Percentiles rank a stretch among this genome's conserved stretches.
Conservation (phyloP, 306 rosid genomes). For the Corylus heterophylla region DNA sequence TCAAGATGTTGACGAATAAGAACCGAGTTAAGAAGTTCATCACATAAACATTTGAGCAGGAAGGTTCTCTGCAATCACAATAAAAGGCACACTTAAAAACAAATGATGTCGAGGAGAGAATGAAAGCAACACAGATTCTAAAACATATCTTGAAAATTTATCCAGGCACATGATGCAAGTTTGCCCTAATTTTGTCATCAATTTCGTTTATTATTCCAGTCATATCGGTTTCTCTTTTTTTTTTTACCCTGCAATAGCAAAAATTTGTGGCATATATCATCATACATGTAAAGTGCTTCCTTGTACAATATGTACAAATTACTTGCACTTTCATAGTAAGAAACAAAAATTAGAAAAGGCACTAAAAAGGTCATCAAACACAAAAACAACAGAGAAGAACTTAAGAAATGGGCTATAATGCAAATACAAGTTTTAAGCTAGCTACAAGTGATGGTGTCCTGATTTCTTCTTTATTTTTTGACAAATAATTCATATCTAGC, state of each 20-base stretch:
- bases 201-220: not conserved
- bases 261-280: not conserved
- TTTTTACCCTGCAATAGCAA: not conserved
- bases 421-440: not conserved
- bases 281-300: not conserved
- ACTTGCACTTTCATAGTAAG: not conserved
- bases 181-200: not conserved
- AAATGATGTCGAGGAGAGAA: constrained; percentile 15
- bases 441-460: not conserved
- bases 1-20: constrained; percentile 87
- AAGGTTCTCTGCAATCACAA: constrained; percentile 72
- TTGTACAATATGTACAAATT: not conserved
- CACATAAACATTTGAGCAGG: constrained; percentile 82
- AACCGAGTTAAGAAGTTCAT: constrained; percentile 82
- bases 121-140: constrained; percentile 13
- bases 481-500: no score
- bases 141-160: constrained; percentile 14
- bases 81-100: constrained; percentile 14
- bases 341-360: not conserved
- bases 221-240: not conserved
- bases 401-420: not conserved
- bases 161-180: constrained; percentile 14
- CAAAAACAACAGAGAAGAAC: not conserved
- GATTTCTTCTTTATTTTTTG: not conserved
- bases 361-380: not conserved